Evolutionary conservation across 2,329 filamentous ascomycete genomes (phyloP).

Genomic region (Fusarium scirpi): DNA sequence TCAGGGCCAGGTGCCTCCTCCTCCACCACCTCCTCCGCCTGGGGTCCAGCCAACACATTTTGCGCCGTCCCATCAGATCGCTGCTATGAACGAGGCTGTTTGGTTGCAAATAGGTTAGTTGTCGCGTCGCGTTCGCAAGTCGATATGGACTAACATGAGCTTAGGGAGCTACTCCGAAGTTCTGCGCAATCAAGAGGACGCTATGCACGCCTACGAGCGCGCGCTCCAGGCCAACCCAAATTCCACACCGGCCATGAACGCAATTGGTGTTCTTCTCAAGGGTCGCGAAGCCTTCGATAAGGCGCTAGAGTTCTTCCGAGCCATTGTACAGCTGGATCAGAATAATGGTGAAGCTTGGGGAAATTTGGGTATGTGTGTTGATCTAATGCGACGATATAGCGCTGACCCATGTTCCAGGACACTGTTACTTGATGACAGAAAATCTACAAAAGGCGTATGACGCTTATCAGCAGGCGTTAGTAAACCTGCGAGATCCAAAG

Average conservation of each 20-base stretch:
- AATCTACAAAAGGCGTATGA: conserved; percentile 96
- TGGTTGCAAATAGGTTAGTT: conserved; percentile 92
- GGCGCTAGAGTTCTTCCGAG: conserved; percentile 91
- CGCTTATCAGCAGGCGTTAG: conserved; percentile 94
- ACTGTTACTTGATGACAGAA: conserved; percentile 99
- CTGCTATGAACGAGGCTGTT: conserved; percentile 83
- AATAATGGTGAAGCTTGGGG: conserved; percentile 97
- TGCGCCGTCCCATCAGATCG: conserved; percentile 78
- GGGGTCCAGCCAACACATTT: conserved; percentile 68
- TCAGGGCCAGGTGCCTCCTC: conserved; percentile 69
- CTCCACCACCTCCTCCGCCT: conserved; percentile 58
- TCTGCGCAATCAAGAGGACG: conserved; percentile 88
- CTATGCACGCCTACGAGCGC: conserved; percentile 90
- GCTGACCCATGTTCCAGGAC: conserved; percentile 67
- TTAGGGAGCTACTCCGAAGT: conserved; percentile 87
- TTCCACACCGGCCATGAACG: conserved; percentile 92
- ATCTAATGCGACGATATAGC: conserved; percentile 12
- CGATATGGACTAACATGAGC: conserved; percentile 39
- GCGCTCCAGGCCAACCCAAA: conserved; percentile 88
- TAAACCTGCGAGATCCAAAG: conserved; percentile 93
- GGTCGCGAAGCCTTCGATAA: conserved; percentile 94
- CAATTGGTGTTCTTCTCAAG: conserved; percentile 90
- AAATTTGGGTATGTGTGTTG: conserved; percentile 76
- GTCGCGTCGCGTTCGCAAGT: conserved; percentile 20
- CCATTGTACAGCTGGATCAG: conserved; percentile 88